Conservation (phyloP, 495 filamentous ascomycete genomes). For the Elaphomyces granulatus region DNA sequence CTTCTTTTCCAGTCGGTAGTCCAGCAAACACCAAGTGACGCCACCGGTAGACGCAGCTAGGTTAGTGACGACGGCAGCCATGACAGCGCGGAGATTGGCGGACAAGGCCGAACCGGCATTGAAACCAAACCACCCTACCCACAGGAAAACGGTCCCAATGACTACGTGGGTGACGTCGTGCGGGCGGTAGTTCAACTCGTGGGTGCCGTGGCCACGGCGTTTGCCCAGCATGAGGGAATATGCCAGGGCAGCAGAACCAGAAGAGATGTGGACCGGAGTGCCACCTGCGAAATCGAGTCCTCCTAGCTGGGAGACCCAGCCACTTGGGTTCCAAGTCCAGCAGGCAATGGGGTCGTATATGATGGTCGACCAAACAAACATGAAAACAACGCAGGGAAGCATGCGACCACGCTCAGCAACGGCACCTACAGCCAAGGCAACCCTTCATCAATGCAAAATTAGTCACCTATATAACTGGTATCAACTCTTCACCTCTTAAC, state of each 20-base stretch:
- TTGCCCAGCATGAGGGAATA: slow-evolving; percentile 76
- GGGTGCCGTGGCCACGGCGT: slow-evolving; percentile 67
- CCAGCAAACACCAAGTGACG: slow-evolving; percentile 89
- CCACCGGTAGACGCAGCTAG: slow-evolving; percentile 54
- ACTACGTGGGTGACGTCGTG: slow-evolving; percentile 98
- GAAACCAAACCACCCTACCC: slow-evolving; percentile 99
- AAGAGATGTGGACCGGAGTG: slow-evolving; percentile 91
- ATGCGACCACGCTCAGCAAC: slow-evolving; percentile 89
- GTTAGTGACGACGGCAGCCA: slow-evolving; percentile 45
- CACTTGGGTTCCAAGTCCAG: slow-evolving; percentile 91
- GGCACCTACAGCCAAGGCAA: slow-evolving; percentile 83
- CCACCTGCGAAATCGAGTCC: slow-evolving; percentile 94
- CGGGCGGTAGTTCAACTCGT: slow-evolving; percentile 89
- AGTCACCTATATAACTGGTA: no score
- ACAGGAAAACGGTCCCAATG: slow-evolving; percentile 93
- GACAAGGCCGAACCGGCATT: slow-evolving; percentile 86
- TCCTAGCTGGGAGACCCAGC: slow-evolving; percentile 74
- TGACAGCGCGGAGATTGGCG: slow-evolving; percentile 67
- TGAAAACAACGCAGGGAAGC: slow-evolving; percentile 87
- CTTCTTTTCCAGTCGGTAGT: slow-evolving; percentile 87
- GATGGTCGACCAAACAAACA: slow-evolving; percentile 90
- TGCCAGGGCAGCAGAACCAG: slow-evolving; percentile 78
- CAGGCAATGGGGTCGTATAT: slow-evolving; percentile 94
- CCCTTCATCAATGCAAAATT: no score
- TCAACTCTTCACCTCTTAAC: no score